Evolutionary conservation across 805 yeast species (phyloP), one percentile per base, ranked within the genome.

Genomic region (Candida nitratophila): DNA sequence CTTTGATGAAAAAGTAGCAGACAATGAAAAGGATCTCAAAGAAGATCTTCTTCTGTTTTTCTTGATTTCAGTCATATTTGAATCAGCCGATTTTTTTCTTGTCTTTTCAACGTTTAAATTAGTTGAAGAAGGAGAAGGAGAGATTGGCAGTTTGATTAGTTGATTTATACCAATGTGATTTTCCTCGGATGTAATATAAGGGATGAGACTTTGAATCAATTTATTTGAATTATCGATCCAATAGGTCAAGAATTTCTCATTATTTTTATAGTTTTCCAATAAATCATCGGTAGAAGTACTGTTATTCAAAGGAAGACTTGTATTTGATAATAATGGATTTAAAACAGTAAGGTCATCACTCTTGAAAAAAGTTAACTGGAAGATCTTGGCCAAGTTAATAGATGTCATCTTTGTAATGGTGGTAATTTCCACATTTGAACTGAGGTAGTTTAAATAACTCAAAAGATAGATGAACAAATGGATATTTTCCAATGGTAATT

Each of bases 351-450:
- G 38, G 42, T 61, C 65, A 41, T 61, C 63, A 37, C 55, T 54
- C 38, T 61, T 63, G 48, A 67, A 68, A 19, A 66, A 57, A 42
- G 63, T 56, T 19, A 65, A 53, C 48, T 68, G 72, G 48, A 68
- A 65, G 43, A 68, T 61, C 43, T 66, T 67, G 8, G 70, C 57
- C 30, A 68, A 41, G 43, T 66, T 68, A 16, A 55, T 52, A 3
- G 67, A 44, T 20, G 62, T 54, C 72, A 68, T 68, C 47, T 62
- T 63, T 15, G 71, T 67, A 30, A 54, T 51, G 20, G 49, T 44
- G 22, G 54, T 57, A 8, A 53, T 42, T 12, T 52, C 50, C 3
- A 57, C 57, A 21, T 44, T 39, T 9, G 55, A 41, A 10, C 38
- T 43, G 12, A 65, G 41, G 21, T 49, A 44, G 40, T 53, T 48